Conservation (phyloP, 2,329 filamentous ascomycete genomes). For the Arthrobotrys iridis region DNA sequence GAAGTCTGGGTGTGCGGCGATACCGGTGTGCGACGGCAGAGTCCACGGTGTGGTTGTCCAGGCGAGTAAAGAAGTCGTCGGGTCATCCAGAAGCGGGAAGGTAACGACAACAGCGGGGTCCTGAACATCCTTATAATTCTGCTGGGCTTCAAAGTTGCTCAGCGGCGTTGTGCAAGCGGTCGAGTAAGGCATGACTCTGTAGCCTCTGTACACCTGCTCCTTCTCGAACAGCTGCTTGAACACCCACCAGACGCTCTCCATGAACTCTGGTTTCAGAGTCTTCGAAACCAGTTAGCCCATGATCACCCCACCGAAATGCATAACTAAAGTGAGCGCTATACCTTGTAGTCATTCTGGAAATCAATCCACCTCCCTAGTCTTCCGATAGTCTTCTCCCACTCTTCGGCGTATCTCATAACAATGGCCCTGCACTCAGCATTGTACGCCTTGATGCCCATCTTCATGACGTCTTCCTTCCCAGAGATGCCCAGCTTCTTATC, state of each 20-base stretch:
- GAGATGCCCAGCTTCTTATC: conserved; percentile 94
- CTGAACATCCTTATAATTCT: conserved; percentile 93
- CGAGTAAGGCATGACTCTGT: conserved; percentile 94
- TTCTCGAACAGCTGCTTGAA: conserved; percentile 95
- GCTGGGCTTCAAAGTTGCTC: conserved; percentile 91
- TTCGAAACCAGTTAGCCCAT: conserved; percentile 29
- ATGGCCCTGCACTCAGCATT: conserved; percentile 91
- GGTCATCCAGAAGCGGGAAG: conserved; percentile 82
- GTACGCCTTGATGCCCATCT: conserved; percentile 87
- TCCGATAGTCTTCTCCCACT: conserved; percentile 90
- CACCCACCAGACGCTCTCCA: conserved; percentile 97
- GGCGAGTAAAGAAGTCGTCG: conserved; percentile 78
- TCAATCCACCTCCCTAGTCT: conserved; percentile 94
- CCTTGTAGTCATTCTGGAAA: conserved; percentile 97
- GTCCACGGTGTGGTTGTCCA: conserved; percentile 95
- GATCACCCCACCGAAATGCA: neutral
- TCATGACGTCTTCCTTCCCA: conserved; percentile 83
- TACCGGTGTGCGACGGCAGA: conserved; percentile 79
- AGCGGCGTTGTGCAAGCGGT: conserved; percentile 88
- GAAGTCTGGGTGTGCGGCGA: conserved; percentile 82
- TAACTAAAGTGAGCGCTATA: conserved; percentile 58
- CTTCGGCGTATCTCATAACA: conserved; percentile 86
- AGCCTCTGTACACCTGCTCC: conserved; percentile 85
- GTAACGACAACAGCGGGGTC: conserved; percentile 89
- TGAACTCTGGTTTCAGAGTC: conserved; percentile 82